Evolutionary conservation across 768 basidiomycete genomes (phyloP).

Genomic region (Mycena alexandri): DNA sequence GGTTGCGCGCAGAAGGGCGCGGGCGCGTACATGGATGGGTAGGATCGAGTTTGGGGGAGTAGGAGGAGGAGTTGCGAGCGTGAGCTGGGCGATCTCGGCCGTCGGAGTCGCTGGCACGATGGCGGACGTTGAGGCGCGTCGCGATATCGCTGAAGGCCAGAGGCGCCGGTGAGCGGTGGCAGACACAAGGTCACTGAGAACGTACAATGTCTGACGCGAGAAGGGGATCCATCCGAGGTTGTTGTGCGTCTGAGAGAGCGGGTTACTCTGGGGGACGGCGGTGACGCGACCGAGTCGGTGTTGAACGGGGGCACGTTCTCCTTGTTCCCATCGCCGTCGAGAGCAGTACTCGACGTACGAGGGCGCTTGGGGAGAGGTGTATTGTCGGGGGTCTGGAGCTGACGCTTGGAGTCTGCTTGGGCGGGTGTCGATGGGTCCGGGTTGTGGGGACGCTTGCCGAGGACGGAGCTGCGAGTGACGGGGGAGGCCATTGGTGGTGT

Average conservation of each 20-base stretch:
- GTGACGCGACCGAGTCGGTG: constrained; percentile 47
- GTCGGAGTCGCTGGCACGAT: constrained; percentile 61
- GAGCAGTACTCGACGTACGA: constrained; percentile 56
- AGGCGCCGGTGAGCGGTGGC: constrained; percentile 32
- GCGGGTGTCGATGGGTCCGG: constrained; percentile 40
- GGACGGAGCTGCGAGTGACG: constrained; percentile 45
- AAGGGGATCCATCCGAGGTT: constrained; percentile 54
- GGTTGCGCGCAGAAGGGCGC: constrained; percentile 78
- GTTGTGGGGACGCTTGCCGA: constrained; percentile 49
- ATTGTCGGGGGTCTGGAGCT: constrained; percentile 70
- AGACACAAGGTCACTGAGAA: constrained; percentile 16
- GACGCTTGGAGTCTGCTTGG: constrained; percentile 51
- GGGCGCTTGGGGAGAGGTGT: constrained; percentile 77
- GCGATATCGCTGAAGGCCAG: constrained; percentile 53
- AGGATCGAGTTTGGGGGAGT: constrained; percentile 65
- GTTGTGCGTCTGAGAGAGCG: constrained; percentile 46
- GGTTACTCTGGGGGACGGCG: constrained; percentile 33
- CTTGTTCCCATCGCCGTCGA: constrained; percentile 77
- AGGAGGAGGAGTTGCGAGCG: constrained; percentile 71
- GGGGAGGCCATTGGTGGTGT: constrained; percentile 38
- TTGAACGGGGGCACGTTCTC: constrained; percentile 81
- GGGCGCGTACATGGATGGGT: constrained; percentile 70
- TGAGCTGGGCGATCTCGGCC: constrained; percentile 54
- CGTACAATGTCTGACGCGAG: constrained; percentile 62
- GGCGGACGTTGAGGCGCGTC: constrained; percentile 63